Evolutionary conservation across 495 filamentous ascomycete species (phyloP).

Genomic region (Hyaloscypha hepaticicola): DNA sequence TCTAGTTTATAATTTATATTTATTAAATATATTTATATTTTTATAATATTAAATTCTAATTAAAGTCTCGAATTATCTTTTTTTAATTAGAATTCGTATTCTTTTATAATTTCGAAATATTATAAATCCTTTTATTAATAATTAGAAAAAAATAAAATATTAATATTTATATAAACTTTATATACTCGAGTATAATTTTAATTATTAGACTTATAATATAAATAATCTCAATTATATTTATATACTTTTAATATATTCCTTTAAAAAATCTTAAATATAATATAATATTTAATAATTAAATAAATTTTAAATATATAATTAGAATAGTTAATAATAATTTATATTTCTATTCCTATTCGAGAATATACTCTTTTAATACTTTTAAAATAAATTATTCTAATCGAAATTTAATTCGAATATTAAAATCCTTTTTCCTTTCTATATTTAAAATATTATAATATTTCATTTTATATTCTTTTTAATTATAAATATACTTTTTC

Average conservation of each 20-base stretch:
- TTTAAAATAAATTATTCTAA: no score
- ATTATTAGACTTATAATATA: no score
- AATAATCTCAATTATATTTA: no score
- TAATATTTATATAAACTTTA: background rate
- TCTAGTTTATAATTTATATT: background rate
- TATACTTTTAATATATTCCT: background rate
- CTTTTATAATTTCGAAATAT: background rate
- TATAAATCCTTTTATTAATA: no score
- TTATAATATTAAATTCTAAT: background rate
- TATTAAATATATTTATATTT: background rate
- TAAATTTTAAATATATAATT: background rate
- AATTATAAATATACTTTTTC: background rate
- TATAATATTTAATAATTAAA: no score
- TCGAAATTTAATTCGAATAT: background rate
- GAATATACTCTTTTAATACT: background rate
- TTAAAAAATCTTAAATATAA: background rate
- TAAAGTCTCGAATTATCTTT: background rate
- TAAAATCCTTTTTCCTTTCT: background rate
- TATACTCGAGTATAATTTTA: background rate
- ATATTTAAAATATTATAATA: background rate
- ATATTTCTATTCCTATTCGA: background rate
- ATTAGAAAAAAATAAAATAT: background rate
- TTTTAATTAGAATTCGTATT: background rate
- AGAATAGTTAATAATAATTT: background rate
- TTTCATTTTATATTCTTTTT: background rate